phyloP scores from a whole-genome alignment of 805 yeast species.

The Candida qinlingensis region DNA sequence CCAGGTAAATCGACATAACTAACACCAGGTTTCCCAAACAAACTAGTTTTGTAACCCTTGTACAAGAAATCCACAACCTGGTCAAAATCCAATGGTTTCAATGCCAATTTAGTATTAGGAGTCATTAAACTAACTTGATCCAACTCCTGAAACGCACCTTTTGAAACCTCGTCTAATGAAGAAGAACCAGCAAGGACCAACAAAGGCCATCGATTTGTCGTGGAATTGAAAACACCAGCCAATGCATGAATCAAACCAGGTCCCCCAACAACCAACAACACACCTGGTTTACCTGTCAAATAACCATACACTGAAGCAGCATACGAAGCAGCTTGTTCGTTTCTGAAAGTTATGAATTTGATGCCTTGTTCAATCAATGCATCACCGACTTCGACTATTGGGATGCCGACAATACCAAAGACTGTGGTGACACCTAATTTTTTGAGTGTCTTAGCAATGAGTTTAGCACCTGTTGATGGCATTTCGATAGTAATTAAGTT shows the following conservation, averaged over 20 bases:
- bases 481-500: not conserved
- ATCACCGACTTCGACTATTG: constrained; percentile 66
- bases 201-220: constrained; percentile 59
- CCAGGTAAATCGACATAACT: constrained; percentile 66
- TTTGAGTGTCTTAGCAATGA: constrained; percentile 44
- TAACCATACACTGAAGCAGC: constrained; percentile 73
- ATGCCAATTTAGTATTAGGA: constrained; percentile 47
- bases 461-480: constrained; percentile 33
- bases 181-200: constrained; percentile 61
- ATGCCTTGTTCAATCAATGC: constrained; percentile 50
- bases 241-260: constrained; percentile 67
- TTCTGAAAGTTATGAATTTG: constrained; percentile 54
- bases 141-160: constrained; percentile 69
- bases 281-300: constrained; percentile 60
- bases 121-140: constrained; percentile 52
- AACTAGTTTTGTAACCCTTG: constrained; percentile 40
- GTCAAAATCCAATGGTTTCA: constrained; percentile 32
- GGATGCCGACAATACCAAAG: constrained; percentile 74
- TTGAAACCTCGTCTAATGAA: constrained; percentile 40
- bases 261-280: constrained; percentile 67
- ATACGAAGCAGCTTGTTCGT: constrained; percentile 71
- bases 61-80: constrained; percentile 36
- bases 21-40: constrained; percentile 53
- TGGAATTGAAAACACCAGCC: constrained; percentile 62
- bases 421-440: constrained; percentile 48